Conservation (phyloP, 306 rosid genomes). For the Trifolium dubium region DNA sequence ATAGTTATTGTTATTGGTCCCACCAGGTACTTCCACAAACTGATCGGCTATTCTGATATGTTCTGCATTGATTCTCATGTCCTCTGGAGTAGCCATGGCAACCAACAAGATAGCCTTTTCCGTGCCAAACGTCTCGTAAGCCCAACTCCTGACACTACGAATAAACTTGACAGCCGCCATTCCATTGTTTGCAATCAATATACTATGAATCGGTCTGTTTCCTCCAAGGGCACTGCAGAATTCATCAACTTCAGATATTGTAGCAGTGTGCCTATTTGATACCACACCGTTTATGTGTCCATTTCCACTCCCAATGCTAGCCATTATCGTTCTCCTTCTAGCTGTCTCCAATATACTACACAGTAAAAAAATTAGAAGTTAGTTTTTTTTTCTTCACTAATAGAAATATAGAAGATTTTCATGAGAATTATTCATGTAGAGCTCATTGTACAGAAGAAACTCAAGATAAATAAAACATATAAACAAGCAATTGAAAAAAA, state of each 20-base stretch:
- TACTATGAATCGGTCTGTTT: conserved; percentile 91
- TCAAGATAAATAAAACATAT: conserved; percentile 37
- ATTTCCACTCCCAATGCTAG: conserved; percentile 59
- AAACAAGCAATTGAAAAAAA: conserved; percentile 33
- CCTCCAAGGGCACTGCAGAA: conserved; percentile 92
- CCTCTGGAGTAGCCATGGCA: conserved; percentile 99
- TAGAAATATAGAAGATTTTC: conserved; percentile 11
- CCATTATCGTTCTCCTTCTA: conserved; percentile 52
- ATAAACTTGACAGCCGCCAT: conserved; percentile 99
- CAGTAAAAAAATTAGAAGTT: conserved; percentile 16
- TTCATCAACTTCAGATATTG: conserved; percentile 71
- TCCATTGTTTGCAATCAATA: conserved; percentile 96
- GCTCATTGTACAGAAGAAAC: conserved; percentile 38
- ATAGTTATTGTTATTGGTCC: conserved; percentile 98
- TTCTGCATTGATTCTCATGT: conserved; percentile 99
- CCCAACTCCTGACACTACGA: conserved; percentile 95
- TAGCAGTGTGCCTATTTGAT: conserved; percentile 68
- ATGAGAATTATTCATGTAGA: conserved; percentile 23
- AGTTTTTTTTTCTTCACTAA: conserved; percentile 12
- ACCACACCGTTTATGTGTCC: conserved; percentile 60
- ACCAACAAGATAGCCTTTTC: conserved; percentile 97
- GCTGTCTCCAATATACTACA: conserved; percentile 65
- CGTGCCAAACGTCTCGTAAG: conserved; percentile 91
- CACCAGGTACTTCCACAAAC: conserved; percentile 99
- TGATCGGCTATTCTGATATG: conserved; percentile 99